phyloP scores from a whole-genome alignment of 257 asterid species.

The Catharanthus roseus region DNA sequence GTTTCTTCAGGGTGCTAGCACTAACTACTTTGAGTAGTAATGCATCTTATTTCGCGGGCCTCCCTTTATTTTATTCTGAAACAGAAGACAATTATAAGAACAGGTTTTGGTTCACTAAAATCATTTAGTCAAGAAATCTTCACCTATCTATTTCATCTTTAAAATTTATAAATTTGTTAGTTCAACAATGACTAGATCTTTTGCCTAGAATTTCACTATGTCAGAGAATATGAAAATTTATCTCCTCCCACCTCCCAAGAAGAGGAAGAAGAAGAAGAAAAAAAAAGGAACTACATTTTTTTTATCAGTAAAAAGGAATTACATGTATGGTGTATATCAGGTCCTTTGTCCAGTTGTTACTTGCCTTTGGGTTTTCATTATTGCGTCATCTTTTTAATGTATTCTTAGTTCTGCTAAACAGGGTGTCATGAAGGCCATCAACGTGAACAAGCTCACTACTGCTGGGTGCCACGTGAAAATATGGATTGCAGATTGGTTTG shows the following conservation, averaged over 20 bases:
- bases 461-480: constrained; percentile 91
- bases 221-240: background rate
- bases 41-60: background rate
- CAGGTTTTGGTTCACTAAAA: background rate
- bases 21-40: no score
- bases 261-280: background rate
- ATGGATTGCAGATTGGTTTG: constrained; percentile 97
- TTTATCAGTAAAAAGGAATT: background rate
- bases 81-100: background rate
- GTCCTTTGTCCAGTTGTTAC: background rate
- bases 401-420: constrained; percentile 22
- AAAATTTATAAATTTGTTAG: no score
- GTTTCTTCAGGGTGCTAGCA: background rate
- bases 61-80: background rate
- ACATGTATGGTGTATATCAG: background rate
- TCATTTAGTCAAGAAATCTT: background rate
- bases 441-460: constrained; percentile 72
- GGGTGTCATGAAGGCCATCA: constrained; percentile 91
- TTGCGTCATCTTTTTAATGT: background rate
- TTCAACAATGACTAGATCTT: no score
- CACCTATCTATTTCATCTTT: background rate
- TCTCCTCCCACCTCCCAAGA: background rate
- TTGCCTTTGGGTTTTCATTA: background rate
- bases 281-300: no score
- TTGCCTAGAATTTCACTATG: background rate